Evolutionary conservation across 2,329 filamentous ascomycete species (phyloP), one percentile per base, ranked within the genome.

Genomic region (Phaeophleospora eucalypticola): DNA sequence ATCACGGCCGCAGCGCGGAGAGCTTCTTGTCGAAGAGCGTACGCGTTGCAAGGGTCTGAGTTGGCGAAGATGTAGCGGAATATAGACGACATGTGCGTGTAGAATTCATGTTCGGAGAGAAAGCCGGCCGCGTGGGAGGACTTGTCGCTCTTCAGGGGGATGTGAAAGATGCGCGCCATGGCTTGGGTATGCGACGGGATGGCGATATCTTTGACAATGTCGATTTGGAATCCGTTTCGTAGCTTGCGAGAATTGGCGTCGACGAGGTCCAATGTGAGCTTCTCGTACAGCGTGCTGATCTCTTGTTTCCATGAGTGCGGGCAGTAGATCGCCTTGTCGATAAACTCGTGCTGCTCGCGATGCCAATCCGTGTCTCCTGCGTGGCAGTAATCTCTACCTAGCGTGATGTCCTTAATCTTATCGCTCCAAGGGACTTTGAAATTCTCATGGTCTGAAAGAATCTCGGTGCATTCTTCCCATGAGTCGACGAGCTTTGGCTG

Each of bases 61-160:
- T 80, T 75, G 57, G 76, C 77, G 66, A 79, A 80, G 53, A 78
- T 71, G 43, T 71, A 70, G 14, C 73, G 71, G 56, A 79, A 79
- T 21, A 79, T 70, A 21, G 71, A 65, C 6, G 73, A 68, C 67
- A 80, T 71, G 54, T 80, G 68, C 45, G 74, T 65, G 54, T 79
- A 78, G 14, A 81, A 64, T 49, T 81, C 73, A 8, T 69, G 62
- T 54, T 80, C 78, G 1, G 72, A 75, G 58, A 78, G 78, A 21
- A 79, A 63, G 12, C 76, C 24, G 12, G 24, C 24, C 12, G 6
- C 77, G 21, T 45, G 41, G 64, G 61, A 75, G 15, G 72, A 70
- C 3, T 73, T 67, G 2, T 72, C 68, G 0, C 75, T 79, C 62
- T 80, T 80, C 24, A 81, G 61, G 0, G 79, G 77, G 4, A 81